Conservation (phyloP, 495 filamentous ascomycete species). For the Tuber aestivum region DNA sequence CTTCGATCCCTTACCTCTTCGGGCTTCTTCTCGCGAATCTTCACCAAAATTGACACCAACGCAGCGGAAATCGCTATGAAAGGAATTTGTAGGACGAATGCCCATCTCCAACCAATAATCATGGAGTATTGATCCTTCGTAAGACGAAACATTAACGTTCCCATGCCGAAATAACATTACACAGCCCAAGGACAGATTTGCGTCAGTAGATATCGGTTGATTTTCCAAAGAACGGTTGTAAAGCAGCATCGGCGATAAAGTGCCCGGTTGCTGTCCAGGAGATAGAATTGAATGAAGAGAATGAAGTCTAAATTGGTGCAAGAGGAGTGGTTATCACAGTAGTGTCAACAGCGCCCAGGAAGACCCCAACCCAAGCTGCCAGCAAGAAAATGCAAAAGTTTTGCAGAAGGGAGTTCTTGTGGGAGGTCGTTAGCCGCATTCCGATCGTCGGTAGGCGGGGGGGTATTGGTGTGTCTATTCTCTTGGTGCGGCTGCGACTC, state of each 20-base stretch:
- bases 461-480: conserved; percentile 10
- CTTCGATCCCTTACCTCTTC: conserved; percentile 59
- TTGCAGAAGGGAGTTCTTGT: conserved; percentile 45
- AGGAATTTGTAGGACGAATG: conserved; percentile 72
- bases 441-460: conserved; percentile 3
- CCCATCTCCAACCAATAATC: conserved; percentile 72
- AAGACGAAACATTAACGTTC: conserved; percentile 80
- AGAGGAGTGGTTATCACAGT: conserved; percentile 82
- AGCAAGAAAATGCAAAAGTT: conserved; percentile 49
- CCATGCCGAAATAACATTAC: conserved; percentile 73
- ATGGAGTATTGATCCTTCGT: conserved; percentile 64
- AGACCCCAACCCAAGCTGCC: conserved; percentile 62
- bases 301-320: conserved; percentile 77
- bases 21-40: conserved; percentile 67
- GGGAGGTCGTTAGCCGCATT: conserved; percentile 24
- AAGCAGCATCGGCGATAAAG: conserved; percentile 82
- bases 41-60: conserved; percentile 61
- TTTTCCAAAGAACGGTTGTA: conserved; percentile 76
- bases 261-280: conserved; percentile 90
- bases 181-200: conserved; percentile 68
- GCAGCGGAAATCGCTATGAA: conserved; percentile 55
- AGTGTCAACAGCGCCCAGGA: conserved; percentile 73
- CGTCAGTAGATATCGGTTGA: conserved; percentile 86
- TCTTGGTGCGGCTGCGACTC: background rate
- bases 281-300: conserved; percentile 72